Conservation (phyloP, 1,284 basidiomycete species). For the Phaffia rhodozyma region DNA sequence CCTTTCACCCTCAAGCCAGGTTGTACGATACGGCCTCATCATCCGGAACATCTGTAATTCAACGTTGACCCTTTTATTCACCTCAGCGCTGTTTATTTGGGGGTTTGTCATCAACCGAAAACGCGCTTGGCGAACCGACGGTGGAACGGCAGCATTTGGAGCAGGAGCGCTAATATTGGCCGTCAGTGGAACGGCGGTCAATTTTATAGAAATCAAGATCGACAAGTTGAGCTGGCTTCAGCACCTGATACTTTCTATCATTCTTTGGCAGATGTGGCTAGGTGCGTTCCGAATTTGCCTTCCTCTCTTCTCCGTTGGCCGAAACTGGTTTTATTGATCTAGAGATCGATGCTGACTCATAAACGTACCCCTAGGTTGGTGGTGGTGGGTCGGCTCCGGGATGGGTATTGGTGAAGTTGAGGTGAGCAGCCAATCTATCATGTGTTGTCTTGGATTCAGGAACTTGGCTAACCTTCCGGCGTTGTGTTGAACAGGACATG, state of each 20-base stretch:
- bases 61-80: conserved; percentile 86
- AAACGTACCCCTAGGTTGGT: conserved; percentile 50
- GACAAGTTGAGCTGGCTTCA: conserved; percentile 51
- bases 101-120: conserved; percentile 78
- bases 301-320: conserved; percentile 28
- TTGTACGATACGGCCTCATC: conserved; percentile 55
- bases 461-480: neutral
- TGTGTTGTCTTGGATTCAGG: neutral
- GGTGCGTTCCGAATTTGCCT: neutral
- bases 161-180: conserved; percentile 66
- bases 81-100: conserved; percentile 80
- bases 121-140: conserved; percentile 88
- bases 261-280: conserved; percentile 27
- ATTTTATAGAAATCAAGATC: conserved; percentile 69
- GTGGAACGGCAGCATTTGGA: conserved; percentile 90
- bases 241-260: conserved; percentile 20
- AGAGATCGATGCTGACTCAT: conserved; percentile 39
- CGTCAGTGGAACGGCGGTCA: conserved; percentile 63
- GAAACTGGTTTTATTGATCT: neutral
- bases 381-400: conserved; percentile 95
- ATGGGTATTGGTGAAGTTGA: conserved; percentile 47
- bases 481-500: conserved; percentile 26
- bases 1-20: conserved; percentile 42
- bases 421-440: conserved; percentile 18
- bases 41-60: conserved; percentile 92